phyloP scores from a whole-genome alignment of 345 rosid genomes.

The Mangifera indica region DNA sequence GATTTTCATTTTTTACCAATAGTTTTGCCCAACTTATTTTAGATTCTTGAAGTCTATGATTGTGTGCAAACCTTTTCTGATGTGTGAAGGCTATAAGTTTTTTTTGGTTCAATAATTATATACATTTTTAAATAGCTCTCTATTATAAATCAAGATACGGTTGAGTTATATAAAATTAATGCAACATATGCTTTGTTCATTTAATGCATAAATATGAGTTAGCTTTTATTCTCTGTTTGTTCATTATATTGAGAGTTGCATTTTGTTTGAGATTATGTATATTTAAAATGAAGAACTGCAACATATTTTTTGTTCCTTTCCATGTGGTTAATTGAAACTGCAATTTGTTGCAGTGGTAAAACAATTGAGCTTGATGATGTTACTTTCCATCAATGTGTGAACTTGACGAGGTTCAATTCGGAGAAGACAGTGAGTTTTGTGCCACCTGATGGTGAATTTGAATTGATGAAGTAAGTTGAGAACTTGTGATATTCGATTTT shows the following conservation, averaged over 20 bases:
- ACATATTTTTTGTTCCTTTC: not conserved
- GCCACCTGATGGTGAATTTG: conserved; percentile 99
- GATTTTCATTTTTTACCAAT: too few relatives aligned
- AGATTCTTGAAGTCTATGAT: not conserved
- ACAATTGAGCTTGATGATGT: conserved; percentile 99
- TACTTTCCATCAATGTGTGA: conserved; percentile 96
- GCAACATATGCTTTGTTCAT: too few relatives aligned
- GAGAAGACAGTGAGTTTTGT: conserved; percentile 99
- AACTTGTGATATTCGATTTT: conserved; percentile 1
- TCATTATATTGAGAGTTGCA: not conserved
- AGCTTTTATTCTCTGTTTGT: too few relatives aligned
- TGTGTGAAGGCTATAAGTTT: not conserved
- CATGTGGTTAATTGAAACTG: conserved; percentile 10
- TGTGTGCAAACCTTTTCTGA: not conserved
- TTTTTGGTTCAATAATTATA: too few relatives aligned
- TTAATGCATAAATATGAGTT: too few relatives aligned
- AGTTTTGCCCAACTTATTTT: too few relatives aligned
- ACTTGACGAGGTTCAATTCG: conserved; percentile 94
- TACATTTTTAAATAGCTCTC: too few relatives aligned
- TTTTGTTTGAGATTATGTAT: not conserved
- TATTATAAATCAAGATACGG: too few relatives aligned
- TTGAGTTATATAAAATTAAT: too few relatives aligned
- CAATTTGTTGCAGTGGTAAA: conserved; percentile 67
- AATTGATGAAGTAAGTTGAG: conserved; percentile 91
- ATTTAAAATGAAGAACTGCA: not conserved